A percentile compares a stretch with the other conserved stretches of the same genome.
phyloP scores from a whole-genome alignment of 1,284 basidiomycete genomes.

The Heterobasidion parviporum region DNA sequence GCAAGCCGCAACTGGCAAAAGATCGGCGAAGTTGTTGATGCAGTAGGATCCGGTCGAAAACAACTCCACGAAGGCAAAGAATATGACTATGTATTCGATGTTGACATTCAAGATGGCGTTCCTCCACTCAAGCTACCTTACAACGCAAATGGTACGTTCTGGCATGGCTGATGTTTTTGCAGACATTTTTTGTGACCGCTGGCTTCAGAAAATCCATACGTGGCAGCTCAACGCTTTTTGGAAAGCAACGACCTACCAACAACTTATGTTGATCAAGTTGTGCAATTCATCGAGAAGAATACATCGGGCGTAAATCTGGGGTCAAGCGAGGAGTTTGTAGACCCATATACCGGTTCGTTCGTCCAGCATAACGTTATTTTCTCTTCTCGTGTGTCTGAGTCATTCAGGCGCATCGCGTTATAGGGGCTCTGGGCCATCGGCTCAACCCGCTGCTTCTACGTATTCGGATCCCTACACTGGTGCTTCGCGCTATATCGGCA shows the following conservation, averaged over 20 bases:
- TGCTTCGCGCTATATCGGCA: slow-evolving; percentile 11
- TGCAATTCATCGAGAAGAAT: slow-evolving; percentile 91
- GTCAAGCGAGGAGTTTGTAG: slow-evolving; percentile 53
- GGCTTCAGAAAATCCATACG: slow-evolving; percentile 80
- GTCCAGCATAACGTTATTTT: background rate
- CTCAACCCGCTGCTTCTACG: slow-evolving; percentile 2
- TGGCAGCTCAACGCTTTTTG: slow-evolving; percentile 87
- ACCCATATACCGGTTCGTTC: slow-evolving; percentile 82
- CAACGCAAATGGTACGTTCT: slow-evolving; percentile 68
- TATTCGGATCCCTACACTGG: slow-evolving; percentile 13
- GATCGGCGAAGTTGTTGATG: slow-evolving; percentile 93
- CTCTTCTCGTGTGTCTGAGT: no score
- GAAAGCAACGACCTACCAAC: slow-evolving; percentile 78
- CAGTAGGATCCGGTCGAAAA: slow-evolving; percentile 81
- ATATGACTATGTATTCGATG: slow-evolving; percentile 98
- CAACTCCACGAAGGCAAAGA: slow-evolving; percentile 88
- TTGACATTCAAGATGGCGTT: slow-evolving; percentile 89
- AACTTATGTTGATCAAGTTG: slow-evolving; percentile 86
- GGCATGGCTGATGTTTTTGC: background rate
- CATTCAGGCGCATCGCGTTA: slow-evolving; percentile 52
- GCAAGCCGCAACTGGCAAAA: slow-evolving; percentile 75
- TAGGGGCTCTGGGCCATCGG: slow-evolving; percentile 22
- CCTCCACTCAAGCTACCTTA: slow-evolving; percentile 94
- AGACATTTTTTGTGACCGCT: slow-evolving; percentile 3
- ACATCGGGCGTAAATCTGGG: slow-evolving; percentile 72